Evolutionary conservation across 768 basidiomycete genomes (phyloP).

Genomic region (Amanita polypyramis): DNA sequence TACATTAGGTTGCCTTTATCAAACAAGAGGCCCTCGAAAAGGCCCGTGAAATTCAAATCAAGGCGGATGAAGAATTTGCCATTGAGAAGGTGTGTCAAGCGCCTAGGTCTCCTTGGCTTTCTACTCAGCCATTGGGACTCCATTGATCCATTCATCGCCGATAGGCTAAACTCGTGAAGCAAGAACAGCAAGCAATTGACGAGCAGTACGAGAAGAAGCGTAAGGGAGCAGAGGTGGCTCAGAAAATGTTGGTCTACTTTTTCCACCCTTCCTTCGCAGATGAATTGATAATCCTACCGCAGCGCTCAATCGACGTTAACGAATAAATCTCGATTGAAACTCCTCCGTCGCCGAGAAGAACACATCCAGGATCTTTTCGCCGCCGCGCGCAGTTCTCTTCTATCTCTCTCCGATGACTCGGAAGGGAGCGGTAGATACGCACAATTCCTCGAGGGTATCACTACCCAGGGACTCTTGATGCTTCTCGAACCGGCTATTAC

Average conservation of each 20-base stretch:
- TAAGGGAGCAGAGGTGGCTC: constrained; percentile 86
- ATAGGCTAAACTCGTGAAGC: constrained; percentile 94
- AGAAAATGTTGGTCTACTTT: constrained; percentile 74
- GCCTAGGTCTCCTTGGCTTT: not conserved
- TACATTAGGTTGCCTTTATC: constrained; percentile 84
- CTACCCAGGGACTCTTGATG: constrained; percentile 79
- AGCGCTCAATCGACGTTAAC: constrained; percentile 94
- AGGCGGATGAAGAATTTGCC: constrained; percentile 97
- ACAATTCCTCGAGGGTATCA: constrained; percentile 74
- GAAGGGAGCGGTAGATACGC: constrained; percentile 56
- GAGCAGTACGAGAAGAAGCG: constrained; percentile 91
- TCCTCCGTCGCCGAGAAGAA: constrained; percentile 88
- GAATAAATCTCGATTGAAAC: constrained; percentile 87
- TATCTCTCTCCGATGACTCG: constrained; percentile 38
- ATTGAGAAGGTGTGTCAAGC: constrained; percentile 75
- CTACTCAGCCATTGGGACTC: constrained; percentile 2
- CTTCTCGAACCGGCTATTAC: constrained; percentile 68
- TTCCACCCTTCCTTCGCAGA: not conserved
- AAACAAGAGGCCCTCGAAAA: constrained; percentile 98
- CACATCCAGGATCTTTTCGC: constrained; percentile 84
- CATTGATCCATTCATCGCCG: not conserved
- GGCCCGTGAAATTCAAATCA: constrained; percentile 91
- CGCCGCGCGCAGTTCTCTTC: constrained; percentile 52
- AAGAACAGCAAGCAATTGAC: constrained; percentile 92
- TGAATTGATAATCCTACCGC: constrained; percentile 7